Base-by-base conservation (phyloP, 2,329 filamentous ascomycete species). In the Fusarium albosuccineum region DNA sequence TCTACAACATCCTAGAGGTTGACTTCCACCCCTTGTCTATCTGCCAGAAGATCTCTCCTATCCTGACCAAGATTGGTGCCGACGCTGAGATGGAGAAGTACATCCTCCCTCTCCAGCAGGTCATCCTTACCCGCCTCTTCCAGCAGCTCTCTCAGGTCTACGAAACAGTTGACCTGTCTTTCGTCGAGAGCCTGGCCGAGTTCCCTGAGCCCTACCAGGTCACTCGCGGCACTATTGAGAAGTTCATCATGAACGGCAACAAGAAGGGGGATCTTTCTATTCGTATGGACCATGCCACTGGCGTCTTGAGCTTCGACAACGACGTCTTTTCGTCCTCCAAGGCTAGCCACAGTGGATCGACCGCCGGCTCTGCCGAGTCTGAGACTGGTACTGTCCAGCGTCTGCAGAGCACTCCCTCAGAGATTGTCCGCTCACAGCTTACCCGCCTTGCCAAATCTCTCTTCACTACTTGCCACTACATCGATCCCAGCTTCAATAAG, bases 221-320 rank as follows among this genome's bases (percentile, higher is more conserved):
- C 71, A 92, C 88, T 67, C 90, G 92, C 55, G 89, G 91, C 70
- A 97, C 93, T 65, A 97, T 99, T 71, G 96, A 99, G 86, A 99
- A 98, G 84, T 99, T 99, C 86, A 98, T 99, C 86, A 99, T 99
- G 96, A 99, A 99, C 81, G 96, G 96, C 68, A 98, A 97, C 88
- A 99, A 99, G 89, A 99, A 99, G 88, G 96, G 96, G 59, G 96
- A 99, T 74, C 87, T 99, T 45, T 92, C 96, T 55, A 97, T 99
- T 74, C 94, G 96, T 65, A 93, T 98, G 81, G 93, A 98, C 77
- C 96, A 99, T 78, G 94, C 94, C 65, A 95, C 94, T 55, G 94
- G 96, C 63, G 92, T 97, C 50, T 88, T 99, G 63, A 97, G 94
- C 79, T 99, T 99, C 74, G 96, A 99, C 79, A 97, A 93, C 56